Evolutionary conservation across 257 asterid species (phyloP), one percentile per base, ranked within the genome.

Genomic region (Nicotiana tomentosiformis): DNA sequence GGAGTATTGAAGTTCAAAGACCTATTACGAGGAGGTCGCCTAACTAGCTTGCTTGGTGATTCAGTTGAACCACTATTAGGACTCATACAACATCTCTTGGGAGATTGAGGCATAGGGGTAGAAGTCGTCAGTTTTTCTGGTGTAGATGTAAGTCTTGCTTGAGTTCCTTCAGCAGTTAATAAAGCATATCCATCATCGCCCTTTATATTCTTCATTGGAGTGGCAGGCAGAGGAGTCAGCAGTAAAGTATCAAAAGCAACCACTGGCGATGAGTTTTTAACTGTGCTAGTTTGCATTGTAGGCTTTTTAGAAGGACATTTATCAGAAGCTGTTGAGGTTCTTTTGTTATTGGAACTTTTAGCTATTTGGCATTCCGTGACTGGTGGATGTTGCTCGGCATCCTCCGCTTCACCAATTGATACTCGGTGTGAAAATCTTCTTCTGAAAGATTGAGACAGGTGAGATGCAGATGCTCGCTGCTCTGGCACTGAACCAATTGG

Each of bases 1-100:
- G 97, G 96, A 15, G 97, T 90, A 82, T 91, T 97, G 10, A 94
- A 93, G 81, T 51, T 88, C 90, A 94, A 83, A 81, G 95, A 93
- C 88, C 97, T 86, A 65, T 86, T 91, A 46, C 92, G 86, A 20
- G 95, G 90, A 62, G 97, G 90, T 58, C 97, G 93, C 85, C 91
- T 91, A 10, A 77, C 85, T 4, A 92, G 90, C 87, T 92, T 93
- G 82, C 55, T 87, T 9, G 91, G 93, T 5, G 92, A 78, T 43
- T 82, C 83, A 60, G 70, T 83, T 49, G 89, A 84, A 78, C 85
- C 88, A 20, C 90, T 91, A 37, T 88, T 91, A 3, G 95, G 94
- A 88, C 94, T 96, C 97, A 88, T 89, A 87, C 77, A 80, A 77
- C 93, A 78, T 88, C 97, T 91, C 89, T 90, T 93, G 4, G 93